These are phyloP conservation scores for Rhodotorula sp. DNA, from an alignment of 1,284 basidiomycete genomes.

Conservation along the genomic window DNA sequence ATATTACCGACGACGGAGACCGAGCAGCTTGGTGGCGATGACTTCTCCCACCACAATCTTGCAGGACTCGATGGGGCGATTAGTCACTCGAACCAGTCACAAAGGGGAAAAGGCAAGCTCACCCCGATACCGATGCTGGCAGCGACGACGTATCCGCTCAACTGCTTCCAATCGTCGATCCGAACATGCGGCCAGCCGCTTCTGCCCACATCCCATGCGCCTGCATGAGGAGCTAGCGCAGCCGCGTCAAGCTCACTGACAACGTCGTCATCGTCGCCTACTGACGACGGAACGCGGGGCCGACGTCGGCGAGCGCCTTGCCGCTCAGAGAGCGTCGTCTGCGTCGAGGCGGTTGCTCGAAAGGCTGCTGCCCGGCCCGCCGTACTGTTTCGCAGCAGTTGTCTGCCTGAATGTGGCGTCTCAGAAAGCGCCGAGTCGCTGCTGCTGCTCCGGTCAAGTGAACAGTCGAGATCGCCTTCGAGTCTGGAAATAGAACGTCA, in stretches of 20 bases:
- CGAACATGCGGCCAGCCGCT: constrained; percentile 2
- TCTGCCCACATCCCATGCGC: not conserved
- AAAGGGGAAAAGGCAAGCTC: not conserved
- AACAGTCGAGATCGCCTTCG: too few species aligned
- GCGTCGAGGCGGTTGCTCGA: too few species aligned
- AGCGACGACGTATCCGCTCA: constrained; percentile 31
- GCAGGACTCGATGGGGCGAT: too few species aligned
- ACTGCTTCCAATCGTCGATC: constrained; percentile 20
- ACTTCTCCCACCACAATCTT: constrained; percentile 38
- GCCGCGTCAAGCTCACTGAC: not conserved
- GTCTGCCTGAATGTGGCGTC: too few species aligned
- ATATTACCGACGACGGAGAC: constrained; percentile 11
- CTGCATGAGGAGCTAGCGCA: not conserved
- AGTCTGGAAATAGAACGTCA: too few species aligned
- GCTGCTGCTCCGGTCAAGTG: too few species aligned
- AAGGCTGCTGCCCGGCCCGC: too few species aligned
- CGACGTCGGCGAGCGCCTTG: not conserved
- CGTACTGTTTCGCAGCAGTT: too few species aligned
- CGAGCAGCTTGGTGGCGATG: constrained; percentile 21
- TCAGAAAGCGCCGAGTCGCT: too few species aligned
- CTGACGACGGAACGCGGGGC: not conserved
- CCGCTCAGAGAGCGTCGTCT: not conserved
- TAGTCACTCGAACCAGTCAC: too few species aligned
- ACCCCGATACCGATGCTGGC: constrained; percentile 35
- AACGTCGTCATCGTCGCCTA: not conserved